phyloP scores from a whole-genome alignment of 192 early-diverging fungal genomes.

The Globomyces pollinis-pini region DNA sequence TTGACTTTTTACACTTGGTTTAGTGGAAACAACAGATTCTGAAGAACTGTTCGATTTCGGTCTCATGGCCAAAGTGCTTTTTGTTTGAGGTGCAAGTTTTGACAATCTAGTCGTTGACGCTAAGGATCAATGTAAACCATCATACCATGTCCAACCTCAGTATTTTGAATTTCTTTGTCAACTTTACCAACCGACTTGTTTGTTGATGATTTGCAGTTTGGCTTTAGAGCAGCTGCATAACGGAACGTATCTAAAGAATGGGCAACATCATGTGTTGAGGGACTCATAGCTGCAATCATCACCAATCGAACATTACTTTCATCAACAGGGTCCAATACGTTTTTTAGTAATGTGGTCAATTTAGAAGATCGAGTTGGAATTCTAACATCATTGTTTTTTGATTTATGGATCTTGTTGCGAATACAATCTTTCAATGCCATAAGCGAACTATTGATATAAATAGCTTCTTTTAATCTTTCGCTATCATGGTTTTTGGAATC shows the following conservation, averaged over 20 bases:
- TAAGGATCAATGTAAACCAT: no score
- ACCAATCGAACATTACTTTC: no score
- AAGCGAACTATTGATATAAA: conserved; percentile 45
- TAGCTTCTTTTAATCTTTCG: conserved; percentile 38
- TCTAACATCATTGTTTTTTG: conserved; percentile 23
- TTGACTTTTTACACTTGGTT: neutral
- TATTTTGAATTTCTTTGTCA: no score
- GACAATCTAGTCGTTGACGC: no score
- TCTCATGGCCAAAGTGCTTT: no score
- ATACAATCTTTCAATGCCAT: conserved; percentile 48
- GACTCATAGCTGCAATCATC: conserved; percentile 5
- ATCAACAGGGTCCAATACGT: conserved; percentile 22
- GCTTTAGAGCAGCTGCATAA: neutral
- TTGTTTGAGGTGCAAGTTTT: no score
- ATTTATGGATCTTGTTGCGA: conserved; percentile 18
- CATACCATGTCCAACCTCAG: no score
- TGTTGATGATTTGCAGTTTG: no score
- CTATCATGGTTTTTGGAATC: conserved; percentile 35
- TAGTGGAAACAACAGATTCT: no score
- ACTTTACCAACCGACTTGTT: no score
- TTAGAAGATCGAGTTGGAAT: conserved; percentile 40
- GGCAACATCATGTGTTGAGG: neutral
- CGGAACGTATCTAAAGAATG: conserved; percentile 11
- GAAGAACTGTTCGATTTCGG: no score
- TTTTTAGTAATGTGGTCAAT: conserved; percentile 41